A percentile compares a stretch with the other conserved stretches of the same genome.
Evolutionary conservation across 2,329 filamentous ascomycete species (phyloP).

Genomic region (Alternaria gaisen): DNA sequence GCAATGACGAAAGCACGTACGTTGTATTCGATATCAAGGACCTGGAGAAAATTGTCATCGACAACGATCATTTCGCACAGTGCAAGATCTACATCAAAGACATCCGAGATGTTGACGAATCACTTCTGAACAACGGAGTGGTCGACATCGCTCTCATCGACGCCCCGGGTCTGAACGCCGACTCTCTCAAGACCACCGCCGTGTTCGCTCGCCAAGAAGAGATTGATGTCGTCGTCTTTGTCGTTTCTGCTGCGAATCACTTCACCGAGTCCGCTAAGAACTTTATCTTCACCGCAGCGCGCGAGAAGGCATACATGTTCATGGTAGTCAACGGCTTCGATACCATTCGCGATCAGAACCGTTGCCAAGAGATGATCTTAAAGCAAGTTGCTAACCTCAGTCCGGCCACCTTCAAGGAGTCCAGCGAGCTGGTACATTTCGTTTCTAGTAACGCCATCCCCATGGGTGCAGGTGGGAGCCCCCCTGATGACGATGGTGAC

Average conservation of each 20-base stretch:
- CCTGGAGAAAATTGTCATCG: slow-evolving; percentile 87
- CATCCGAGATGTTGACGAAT: slow-evolving; percentile 87
- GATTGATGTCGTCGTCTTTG: slow-evolving; percentile 98
- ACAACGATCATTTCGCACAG: slow-evolving; percentile 87
- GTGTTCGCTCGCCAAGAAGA: slow-evolving; percentile 97
- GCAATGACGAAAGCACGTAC: slow-evolving; percentile 93
- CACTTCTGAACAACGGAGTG: slow-evolving; percentile 93
- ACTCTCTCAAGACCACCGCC: slow-evolving; percentile 96
- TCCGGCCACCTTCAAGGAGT: slow-evolving; percentile 91
- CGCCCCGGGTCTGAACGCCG: slow-evolving; percentile 92
- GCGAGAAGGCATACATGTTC: slow-evolving; percentile 98
- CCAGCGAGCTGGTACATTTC: slow-evolving; percentile 92
- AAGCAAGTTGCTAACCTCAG: slow-evolving; percentile 90
- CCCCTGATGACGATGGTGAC: slow-evolving; percentile 50
- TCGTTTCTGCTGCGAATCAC: slow-evolving; percentile 96
- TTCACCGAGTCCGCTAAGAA: slow-evolving; percentile 98
- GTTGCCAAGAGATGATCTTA: slow-evolving; percentile 91
- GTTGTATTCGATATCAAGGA: slow-evolving; percentile 81
- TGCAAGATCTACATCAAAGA: slow-evolving; percentile 98
- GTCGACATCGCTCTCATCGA: slow-evolving; percentile 98
- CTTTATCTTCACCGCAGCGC: slow-evolving; percentile 93
- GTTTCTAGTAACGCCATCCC: slow-evolving; percentile 97
- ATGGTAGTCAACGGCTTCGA: slow-evolving; percentile 99
- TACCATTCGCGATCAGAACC: slow-evolving; percentile 87
- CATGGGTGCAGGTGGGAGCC: slow-evolving; percentile 58